Base-by-base conservation (phyloP, 345 rosid species). In the Acer negundo region DNA sequence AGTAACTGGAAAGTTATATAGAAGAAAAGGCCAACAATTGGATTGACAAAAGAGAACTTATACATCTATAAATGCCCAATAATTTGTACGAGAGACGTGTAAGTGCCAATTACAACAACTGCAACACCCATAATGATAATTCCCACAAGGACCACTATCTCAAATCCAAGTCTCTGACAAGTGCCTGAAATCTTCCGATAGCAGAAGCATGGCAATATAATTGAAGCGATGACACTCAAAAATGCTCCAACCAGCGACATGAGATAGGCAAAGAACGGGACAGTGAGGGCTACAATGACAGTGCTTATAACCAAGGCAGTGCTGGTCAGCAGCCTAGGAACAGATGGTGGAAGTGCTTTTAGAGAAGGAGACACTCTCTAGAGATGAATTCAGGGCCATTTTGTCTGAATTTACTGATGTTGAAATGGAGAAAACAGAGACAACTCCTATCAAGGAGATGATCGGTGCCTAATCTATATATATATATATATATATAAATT, bases 161-260 rank as follows among this genome's bases (percentile, higher is more conserved):
- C 87, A 53, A 73, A n/a, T 11, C 88, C 82, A 9, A 82, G 67
- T 55, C 71, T 84, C 62, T 19, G 11, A 63, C 86, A 82, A 20
- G 38, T 76, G 8, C 87, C 84, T 2, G 88, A 89, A 44, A 90
- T 86, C 85, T 85, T 92, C 78, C 85, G 65, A 82, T 85, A 90
- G 68, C 92, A 89, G 26, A 81, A 67, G 75, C 89, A 90, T 0
- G 92, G 91, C 62, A 90, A 62, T 59, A 89, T 58, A 12, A 90
- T 71, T 4, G 91, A 88, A 11, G 87, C 88, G 1, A 85, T 67
- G 38, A 83, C 84, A 31, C 88, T 84, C 72, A 91, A 83, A 76
- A 87, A 78, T 9, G 95, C 95, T 75, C 97, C 97, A 0, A 87
- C 92, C 49, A 92, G 74, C 4, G 87, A 84, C 90, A 87, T 88